These are phyloP conservation scores for Chlorella vulgaris DNA, from an alignment of 139 green algal genomes.

Conservation along the genomic window DNA sequence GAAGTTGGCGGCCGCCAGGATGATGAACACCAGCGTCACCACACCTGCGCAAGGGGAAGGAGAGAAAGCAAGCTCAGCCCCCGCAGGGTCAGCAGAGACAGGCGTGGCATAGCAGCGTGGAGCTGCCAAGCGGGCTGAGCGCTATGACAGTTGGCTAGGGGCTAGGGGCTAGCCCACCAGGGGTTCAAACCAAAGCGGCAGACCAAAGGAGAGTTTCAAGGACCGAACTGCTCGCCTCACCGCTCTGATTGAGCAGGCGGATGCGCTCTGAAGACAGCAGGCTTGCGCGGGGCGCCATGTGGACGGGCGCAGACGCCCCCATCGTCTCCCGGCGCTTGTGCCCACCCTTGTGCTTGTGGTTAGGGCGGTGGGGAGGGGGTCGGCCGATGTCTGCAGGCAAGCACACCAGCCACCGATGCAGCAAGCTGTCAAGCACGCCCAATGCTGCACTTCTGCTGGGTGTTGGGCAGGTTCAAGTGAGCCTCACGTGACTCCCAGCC, in stretches of 20 bases:
- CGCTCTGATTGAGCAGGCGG: constrained; percentile 47
- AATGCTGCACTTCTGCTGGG: too few species aligned
- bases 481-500: too few species aligned
- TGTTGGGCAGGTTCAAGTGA: too few species aligned
- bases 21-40: constrained; percentile 77
- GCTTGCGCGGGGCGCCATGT: constrained; percentile 47
- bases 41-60: constrained; percentile 51
- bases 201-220: neutral
- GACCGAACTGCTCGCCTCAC: neutral
- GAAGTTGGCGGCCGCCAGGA: constrained; percentile 78
- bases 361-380: neutral
- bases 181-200: too few species aligned
- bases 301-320: constrained; percentile 57
- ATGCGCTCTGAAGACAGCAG: constrained; percentile 75
- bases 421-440: too few species aligned
- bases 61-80: neutral
- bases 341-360: constrained; percentile 2
- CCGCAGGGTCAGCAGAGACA: neutral
- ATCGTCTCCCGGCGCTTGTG: constrained; percentile 37
- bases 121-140: too few species aligned
- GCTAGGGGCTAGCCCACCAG: neutral
- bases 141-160: too few species aligned
- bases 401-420: neutral
- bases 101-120: neutral
- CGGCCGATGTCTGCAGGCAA: constrained; percentile 22